Base-by-base conservation (phyloP, 2,329 filamentous ascomycete species). In the Phialophora verrucosa region DNA sequence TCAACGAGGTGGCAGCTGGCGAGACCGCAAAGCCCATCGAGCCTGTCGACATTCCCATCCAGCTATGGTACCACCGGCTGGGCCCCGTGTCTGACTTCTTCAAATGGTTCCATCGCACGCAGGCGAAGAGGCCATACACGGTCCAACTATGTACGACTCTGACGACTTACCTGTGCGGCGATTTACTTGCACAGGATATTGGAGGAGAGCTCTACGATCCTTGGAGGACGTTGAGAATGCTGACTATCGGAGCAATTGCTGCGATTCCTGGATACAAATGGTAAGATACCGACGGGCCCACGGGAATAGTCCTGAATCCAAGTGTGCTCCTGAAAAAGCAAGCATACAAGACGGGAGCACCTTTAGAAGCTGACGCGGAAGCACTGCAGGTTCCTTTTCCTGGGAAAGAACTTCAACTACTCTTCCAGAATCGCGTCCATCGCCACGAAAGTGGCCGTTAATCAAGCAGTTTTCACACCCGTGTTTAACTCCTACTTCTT, bases 401-500 rank as follows among this genome's bases (percentile, higher is more conserved):
- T 97, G 14, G 89, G 90, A 50, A 83, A 87, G 66, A 85, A 88
- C 78, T 97, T 97, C 85, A 97, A 97, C 80, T 96, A 91, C 78
- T 72, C 87, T 7, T 93, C 91, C 32, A 89, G 88, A 72, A 73
- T 86, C 44, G 78, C 91, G 57, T 93, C 90, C 2, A 83, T 97
- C 35, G 82, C 83, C 32, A 87, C 88, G 63, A 96, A 97, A 79
- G 91, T 97, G 65, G 76, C 84, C 49, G 84, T 97, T 44, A 95
- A 93, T 78, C 93, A 97, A 79, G 76, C 85, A 12, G 80, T 88
- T 72, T 97, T 96, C 80, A 92, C 93, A 1, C 92, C 94, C 1
- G 74, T 91, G 10, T 96, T 96, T 82, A 94, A 91, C 78, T 84
- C 87, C 29, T 92, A 91, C 78, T 96, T 96, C 80, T 91, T 96